Evolutionary conservation across 495 filamentous ascomycete species (phyloP), one percentile per base, ranked within the genome.

Genomic region (Hypoxylon lenormandii): DNA sequence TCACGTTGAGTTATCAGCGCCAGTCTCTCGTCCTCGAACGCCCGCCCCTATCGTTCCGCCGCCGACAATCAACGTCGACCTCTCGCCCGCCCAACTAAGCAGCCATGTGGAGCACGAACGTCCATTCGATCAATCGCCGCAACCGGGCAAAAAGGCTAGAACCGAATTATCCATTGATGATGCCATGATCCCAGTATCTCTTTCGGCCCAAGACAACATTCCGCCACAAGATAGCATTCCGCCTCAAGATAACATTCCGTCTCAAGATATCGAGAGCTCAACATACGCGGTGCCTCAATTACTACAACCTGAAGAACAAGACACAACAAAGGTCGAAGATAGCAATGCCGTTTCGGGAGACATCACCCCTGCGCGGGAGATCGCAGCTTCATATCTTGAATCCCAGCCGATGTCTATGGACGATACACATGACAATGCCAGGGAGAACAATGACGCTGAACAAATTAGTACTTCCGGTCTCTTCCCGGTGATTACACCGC

Each of bases 41-140:
- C 73, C 70, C 23, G 42, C 3, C 7, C 18, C 59, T n/a, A 54
- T 52, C 21, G 54, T 26, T 15, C 42, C 48, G 30, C 51, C 45
- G 13, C 49, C 42, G 10, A 19, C 36, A 33, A 48, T 66, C 63
- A 53, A 40, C 23, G 40, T 76, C 7, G 72, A 78, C 38, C 63
- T 77, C 22, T 72, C 70, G 1, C 75, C 79, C 1, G 75, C 76
- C 5, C 79, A 77, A 55, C 51, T 74, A 33, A 78, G 65, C 43
- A 80, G 78, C 56, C 71, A 76, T 61, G 61, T 81, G 8, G 66
- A 72, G 55, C 80, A 81, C 50, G 79, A 80, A 2, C 74, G 74
- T 38, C 77, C 76, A 2, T 80, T 79, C 33, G 80, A 78, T 46
- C 66, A 78, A 38, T 71, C 76, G 3, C 65, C 57, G 7, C 68